These are phyloP conservation scores for Oidiodendron maius DNA, from an alignment of 495 filamentous ascomycete genomes.

Conservation along the genomic window DNA sequence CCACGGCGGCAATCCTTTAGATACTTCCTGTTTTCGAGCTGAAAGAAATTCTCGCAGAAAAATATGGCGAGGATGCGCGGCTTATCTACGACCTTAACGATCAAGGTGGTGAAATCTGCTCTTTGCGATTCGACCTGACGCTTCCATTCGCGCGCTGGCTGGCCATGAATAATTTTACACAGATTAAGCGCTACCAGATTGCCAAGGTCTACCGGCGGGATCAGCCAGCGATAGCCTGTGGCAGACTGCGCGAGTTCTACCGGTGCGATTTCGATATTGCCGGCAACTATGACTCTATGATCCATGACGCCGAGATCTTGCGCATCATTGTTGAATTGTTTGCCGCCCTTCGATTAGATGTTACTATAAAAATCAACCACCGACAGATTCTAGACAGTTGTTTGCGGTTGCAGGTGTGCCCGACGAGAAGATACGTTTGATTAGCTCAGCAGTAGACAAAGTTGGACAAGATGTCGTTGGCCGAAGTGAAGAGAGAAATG, in stretches of 20 bases:
- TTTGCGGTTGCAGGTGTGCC: slow-evolving; percentile 88
- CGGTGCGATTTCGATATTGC: slow-evolving; percentile 97
- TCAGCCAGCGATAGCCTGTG: slow-evolving; percentile 72
- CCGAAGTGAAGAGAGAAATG: slow-evolving; percentile 85
- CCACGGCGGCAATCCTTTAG: slow-evolving; percentile 76
- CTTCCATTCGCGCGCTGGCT: slow-evolving; percentile 82
- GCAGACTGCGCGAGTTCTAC: slow-evolving; percentile 90
- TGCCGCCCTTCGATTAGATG: slow-evolving; percentile 62
- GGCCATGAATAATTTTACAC: slow-evolving; percentile 71
- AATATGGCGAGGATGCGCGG: slow-evolving; percentile 87
- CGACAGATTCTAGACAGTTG: slow-evolving; percentile 87
- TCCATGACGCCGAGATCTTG: slow-evolving; percentile 85
- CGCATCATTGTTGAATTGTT: slow-evolving; percentile 81
- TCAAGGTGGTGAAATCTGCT: slow-evolving; percentile 77
- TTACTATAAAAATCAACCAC: slow-evolving; percentile 88
- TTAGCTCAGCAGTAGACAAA: slow-evolving; percentile 93
- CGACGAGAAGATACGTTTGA: slow-evolving; percentile 71
- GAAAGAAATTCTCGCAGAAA: slow-evolving; percentile 69
- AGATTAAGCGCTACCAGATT: slow-evolving; percentile 80
- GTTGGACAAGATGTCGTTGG: slow-evolving; percentile 85
- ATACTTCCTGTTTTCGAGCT: slow-evolving; percentile 78
- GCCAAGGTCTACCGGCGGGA: slow-evolving; percentile 80
- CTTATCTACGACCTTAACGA: slow-evolving; percentile 82
- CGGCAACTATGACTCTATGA: slow-evolving; percentile 79
- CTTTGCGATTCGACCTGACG: slow-evolving; percentile 82